Evolutionary conservation across 305 asterid species (phyloP), one percentile per base, ranked within the genome.

Genomic region (Striga hermonthica): DNA sequence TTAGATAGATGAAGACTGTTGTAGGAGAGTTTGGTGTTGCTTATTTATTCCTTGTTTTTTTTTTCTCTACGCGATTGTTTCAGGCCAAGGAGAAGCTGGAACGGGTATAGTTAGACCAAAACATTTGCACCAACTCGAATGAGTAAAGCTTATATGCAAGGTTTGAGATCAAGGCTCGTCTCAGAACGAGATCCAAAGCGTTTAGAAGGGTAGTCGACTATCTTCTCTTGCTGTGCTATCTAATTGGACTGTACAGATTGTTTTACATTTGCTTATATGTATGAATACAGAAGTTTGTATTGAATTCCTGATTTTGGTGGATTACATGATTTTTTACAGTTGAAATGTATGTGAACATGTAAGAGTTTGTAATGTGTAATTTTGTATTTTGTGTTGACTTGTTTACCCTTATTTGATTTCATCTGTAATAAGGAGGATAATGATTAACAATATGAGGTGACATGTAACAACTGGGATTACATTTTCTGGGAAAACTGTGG

Each of bases 61-160:
- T 22, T 72, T 79, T 67, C 82, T 66, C 72, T 66, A 68, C 74
- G 44, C 80, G 14, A 69, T 76, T 71, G 72, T 86, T 86, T 81
- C 90, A 86, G 94, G 91, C 84, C 84, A 53, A 79, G 84, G 71
- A 86, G 88, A 75, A 84, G 88, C 89, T 81, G 94, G 91, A 86
- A 80, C 71, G 81, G 89, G 81, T 69, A 60, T 60, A 72, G 73
- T 72, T 67, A 47, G 58, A 73, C 68, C 16, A 64, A 67, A 54
- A 64, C 63, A 60, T 63, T 60, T 75, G 49, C 77, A 75, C 74
- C 70, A 60, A 59, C n/a, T n/a, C n/a, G 73, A 69, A 64, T 50
- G 65, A 71, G 64, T 73, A 58, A 67, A 52, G 74, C 72, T 74
- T 68, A 67, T 57, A 56, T 66, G 65, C 58, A 56, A 38, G 65